Evolutionary conservation across 805 yeast species (phyloP), one percentile per base, ranked within the genome.

Genomic region (Dipodascopsis tothii): DNA sequence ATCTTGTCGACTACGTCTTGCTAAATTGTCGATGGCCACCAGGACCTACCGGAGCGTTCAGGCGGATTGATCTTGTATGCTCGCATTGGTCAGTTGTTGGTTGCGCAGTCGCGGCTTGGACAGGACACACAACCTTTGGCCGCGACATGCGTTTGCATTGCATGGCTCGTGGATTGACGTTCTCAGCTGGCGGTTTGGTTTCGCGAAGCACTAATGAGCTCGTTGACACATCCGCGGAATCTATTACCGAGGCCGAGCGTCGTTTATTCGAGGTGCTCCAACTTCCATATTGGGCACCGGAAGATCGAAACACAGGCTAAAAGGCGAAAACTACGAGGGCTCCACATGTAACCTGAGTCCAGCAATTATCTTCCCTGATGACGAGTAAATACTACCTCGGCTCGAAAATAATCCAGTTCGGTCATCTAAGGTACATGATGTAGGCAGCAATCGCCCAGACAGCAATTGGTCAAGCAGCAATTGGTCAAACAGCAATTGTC

Each of bases 101-200:
- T 9, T 18, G 49, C 5, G 54, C 55, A 3, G 39, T 51, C 2
- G 49, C 45, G 17, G 55, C 51, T 17, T 51, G 55, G 55, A 51
- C 54, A 16, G 55, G 51, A 16, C 51, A 44, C 3, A 48, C 49
- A 4, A 50, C 54, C 19, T 51, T 51, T 17, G 49, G 45, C 19
- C 40, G 55, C 11, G 55, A 51, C 18, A 30, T 51, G 21, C 35
- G 54, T 7, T 27, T 43, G 11, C 43, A 36, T 3, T 33, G 41
- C 18, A 42, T 39, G 27, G 34, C 37, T 5, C 34, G 22, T 9
- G 54, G 50, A 3, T 28, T 40, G 22, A 45, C 44, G 28, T 51
- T 46, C 21, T 38, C 35, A n/a, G 39, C 33, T 28, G 39, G 33
- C 16, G 55, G 54, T 14, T 17, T 51, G 5, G 16, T 35, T 18